Evolutionary conservation across 352 stramenopile species (phyloP), one percentile per base, ranked within the genome.

Genomic region (Pythium oligandrum): DNA sequence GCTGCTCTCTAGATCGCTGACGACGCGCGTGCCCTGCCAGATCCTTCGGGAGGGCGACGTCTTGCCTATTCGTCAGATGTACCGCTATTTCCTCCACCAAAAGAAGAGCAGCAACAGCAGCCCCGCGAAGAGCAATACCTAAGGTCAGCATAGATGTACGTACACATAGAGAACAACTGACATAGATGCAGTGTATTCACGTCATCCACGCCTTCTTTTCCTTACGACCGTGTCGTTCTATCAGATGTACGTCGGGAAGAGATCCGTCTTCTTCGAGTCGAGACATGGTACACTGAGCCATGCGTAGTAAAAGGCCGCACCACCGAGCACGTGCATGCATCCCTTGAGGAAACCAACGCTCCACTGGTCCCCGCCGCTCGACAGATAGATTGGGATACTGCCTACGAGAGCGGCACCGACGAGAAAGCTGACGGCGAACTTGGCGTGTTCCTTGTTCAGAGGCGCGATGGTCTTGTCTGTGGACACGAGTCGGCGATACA

Each of bases 181-280:
- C 17, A 26, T 26, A 26, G 17, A 26, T 26, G 17, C 17, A 26
- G 17, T 26, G 17, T 26, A 26, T 26, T 26, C 17, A 26, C 17
- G 17, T 26, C 17, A 26, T 26, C 17, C 17, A 26, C 17, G 17
- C 17, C 17, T 26, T 26, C 17, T 26, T 26, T 26, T 26, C 17
- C 17, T 26, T 26, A 26, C 17, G 17, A 26, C 17, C 17, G 17
- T 26, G 17, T 26, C 17, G 17, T 26, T 26, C 17, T 10, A 47
- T 70, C 65, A 88, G 44, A 88, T 80, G 63, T 91, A 82, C 2
- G 69, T 84, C 3, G 75, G 78, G 45, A 89, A 88, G 30, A 89
- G 65, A 48, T 91, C 81, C 33, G 80, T 83, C 64, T 91, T 91
- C 64, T 91, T 91, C 11, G 81, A 89, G 61, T 91, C 81, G 43